Conservation (phyloP, 352 stramenopile species). For the Globisporangium rhizosaccharum region DNA sequence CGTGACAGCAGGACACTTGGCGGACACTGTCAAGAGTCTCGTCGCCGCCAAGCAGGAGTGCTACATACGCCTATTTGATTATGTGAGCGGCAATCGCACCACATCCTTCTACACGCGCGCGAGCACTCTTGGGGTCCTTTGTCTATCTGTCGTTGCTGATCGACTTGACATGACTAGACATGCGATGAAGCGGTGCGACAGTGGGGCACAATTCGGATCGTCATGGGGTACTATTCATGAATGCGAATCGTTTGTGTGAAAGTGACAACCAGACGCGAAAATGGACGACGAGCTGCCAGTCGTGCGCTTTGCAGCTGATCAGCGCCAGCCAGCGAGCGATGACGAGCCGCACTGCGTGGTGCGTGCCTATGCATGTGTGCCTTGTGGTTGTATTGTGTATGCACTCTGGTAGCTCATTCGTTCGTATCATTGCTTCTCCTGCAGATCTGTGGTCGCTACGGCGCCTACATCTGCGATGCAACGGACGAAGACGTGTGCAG, state of each 20-base stretch:
- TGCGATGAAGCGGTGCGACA: too few relatives aligned
- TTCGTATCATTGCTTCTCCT: not conserved
- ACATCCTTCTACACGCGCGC: too few relatives aligned
- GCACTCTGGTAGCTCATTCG: not conserved
- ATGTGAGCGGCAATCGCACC: too few relatives aligned
- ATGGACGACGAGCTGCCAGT: not conserved
- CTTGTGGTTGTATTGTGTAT: not conserved
- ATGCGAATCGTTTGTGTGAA: too few relatives aligned
- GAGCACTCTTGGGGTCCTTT: too few relatives aligned
- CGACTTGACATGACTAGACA: too few relatives aligned
- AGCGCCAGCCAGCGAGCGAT: conserved; percentile 7
- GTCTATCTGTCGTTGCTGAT: too few relatives aligned
- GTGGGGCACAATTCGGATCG: too few relatives aligned
- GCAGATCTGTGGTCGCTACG: conserved; percentile 65
- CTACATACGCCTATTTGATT: too few relatives aligned
- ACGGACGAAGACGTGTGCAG: conserved; percentile 85
- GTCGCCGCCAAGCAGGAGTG: not conserved
- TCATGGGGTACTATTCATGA: too few relatives aligned
- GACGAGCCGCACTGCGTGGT: conserved; percentile 14
- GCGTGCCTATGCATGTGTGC: not conserved
- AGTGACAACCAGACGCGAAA: not conserved
- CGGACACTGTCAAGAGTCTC: not conserved
- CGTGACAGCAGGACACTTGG: not conserved
- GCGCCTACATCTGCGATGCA: conserved; percentile 74
- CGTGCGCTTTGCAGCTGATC: conserved; percentile 9